Percentiles rank a stretch among this genome's conserved stretches.
phyloP scores from a whole-genome alignment of 768 basidiomycete species.

The Boletus rubroflammeus region DNA sequence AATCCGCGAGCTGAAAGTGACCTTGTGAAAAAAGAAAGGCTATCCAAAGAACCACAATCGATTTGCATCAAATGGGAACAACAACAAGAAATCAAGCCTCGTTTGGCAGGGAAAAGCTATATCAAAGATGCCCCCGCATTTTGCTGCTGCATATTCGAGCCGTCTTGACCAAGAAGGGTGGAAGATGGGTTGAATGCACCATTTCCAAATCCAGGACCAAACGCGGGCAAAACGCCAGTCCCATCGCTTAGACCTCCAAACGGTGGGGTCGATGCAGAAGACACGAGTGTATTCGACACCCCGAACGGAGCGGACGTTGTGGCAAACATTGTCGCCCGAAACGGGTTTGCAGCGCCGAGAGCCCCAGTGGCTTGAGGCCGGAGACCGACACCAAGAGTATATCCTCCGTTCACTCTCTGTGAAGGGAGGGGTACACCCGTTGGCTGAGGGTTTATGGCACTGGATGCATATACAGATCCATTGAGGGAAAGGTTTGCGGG shows the following conservation, averaged over 20 bases:
- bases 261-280: conserved; percentile 27
- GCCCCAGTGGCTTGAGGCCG: conserved; percentile 61
- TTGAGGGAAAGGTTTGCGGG: conserved; percentile 15
- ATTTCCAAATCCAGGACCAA: conserved; percentile 18
- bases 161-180: conserved; percentile 15
- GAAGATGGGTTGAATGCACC: conserved; percentile 25
- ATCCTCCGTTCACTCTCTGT: conserved; percentile 15
- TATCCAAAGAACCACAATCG: conserved; percentile 2
- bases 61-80: not conserved
- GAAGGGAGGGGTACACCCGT: conserved; percentile 19
- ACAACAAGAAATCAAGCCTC: not conserved
- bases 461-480: conserved; percentile 9
- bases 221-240: conserved; percentile 1
- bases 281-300: conserved; percentile 7
- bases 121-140: conserved; percentile 49
- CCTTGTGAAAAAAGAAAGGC: not conserved
- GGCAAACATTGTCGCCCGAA: conserved; percentile 59
- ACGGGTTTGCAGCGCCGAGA: conserved; percentile 54
- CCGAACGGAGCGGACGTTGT: conserved; percentile 24
- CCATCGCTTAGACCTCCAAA: conserved; percentile 22
- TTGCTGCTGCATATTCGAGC: conserved; percentile 35
- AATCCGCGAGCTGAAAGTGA: conserved; percentile 11
- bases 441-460: conserved; percentile 35
- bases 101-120: conserved; percentile 28
- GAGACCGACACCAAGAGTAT: conserved; percentile 43